phyloP scores from a whole-genome alignment of 352 stramenopile species.

The Globisporangium irregulare region DNA sequence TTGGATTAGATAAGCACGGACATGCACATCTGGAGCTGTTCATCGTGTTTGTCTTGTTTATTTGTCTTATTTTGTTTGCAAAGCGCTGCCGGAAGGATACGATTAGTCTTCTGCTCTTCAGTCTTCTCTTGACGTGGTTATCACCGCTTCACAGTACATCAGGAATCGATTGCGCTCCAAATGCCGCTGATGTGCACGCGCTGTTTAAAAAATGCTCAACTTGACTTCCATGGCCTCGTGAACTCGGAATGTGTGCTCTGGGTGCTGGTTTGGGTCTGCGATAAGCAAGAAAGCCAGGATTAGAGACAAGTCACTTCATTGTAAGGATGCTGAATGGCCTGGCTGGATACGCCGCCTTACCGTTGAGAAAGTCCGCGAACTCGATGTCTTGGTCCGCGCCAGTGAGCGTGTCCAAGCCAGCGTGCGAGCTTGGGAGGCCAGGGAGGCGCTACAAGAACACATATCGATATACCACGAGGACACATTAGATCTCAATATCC shows the following conservation, averaged over 20 bases:
- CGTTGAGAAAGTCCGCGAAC: slow-evolving; percentile 82
- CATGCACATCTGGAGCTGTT: neutral
- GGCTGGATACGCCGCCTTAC: slow-evolving; percentile 20
- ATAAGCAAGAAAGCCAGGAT: neutral
- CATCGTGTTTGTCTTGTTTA: neutral
- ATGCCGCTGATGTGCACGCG: neutral
- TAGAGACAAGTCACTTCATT: neutral
- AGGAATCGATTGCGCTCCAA: neutral
- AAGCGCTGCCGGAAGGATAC: neutral
- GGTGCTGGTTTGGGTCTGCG: slow-evolving; percentile 74
- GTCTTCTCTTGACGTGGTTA: neutral
- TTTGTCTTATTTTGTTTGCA: neutral
- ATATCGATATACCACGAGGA: neutral
- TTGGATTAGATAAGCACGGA: neutral
- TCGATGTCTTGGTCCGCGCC: slow-evolving; percentile 77
- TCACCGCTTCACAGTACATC: neutral
- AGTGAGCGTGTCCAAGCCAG: slow-evolving; percentile 75
- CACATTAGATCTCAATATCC: neutral
- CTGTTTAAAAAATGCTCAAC: slow-evolving; percentile 82
- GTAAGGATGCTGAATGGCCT: too few relatives aligned
- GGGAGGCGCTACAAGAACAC: slow-evolving; percentile 56
- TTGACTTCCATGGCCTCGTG: slow-evolving; percentile 90
- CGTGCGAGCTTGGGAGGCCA: slow-evolving; percentile 72
- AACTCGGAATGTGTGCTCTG: slow-evolving; percentile 76
- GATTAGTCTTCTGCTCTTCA: neutral